Conservation (phyloP, 805 yeast genomes). For the Metschnikowia reukaufii region DNA sequence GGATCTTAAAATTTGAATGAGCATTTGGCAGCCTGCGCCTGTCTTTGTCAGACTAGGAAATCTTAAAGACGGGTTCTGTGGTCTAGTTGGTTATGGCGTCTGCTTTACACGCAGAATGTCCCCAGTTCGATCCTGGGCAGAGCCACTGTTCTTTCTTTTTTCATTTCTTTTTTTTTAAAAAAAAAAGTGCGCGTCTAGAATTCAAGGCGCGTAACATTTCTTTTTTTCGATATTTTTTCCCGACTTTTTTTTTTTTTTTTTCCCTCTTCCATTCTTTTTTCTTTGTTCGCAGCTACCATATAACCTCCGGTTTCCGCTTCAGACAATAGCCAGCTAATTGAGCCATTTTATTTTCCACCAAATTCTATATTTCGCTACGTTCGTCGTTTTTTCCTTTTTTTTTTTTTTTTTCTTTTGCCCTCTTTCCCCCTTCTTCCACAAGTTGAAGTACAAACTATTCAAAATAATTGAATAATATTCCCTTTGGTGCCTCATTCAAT, state of each 20-base stretch:
- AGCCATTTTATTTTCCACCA: background rate
- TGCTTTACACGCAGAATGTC: slow-evolving; percentile 99
- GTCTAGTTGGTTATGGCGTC: slow-evolving; percentile 99
- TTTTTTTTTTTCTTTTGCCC: background rate
- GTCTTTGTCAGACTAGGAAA: background rate
- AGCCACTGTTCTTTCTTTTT: slow-evolving; percentile 51
- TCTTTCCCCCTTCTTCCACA: background rate
- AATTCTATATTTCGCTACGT: background rate
- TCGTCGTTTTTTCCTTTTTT: background rate
- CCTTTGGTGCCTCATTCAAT: background rate
- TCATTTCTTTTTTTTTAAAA: background rate
- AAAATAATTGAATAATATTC: background rate
- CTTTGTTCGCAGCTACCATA: slow-evolving; percentile 1
- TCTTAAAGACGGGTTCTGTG: slow-evolving; percentile 66
- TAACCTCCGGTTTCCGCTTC: slow-evolving; percentile 1
- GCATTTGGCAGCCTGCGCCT: too few species aligned
- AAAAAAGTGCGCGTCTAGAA: background rate
- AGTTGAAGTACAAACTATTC: too few species aligned
- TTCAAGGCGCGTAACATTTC: background rate
- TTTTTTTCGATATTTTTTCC: background rate
- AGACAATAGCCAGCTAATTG: slow-evolving; percentile 5
- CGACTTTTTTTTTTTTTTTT: slow-evolving; percentile 3
- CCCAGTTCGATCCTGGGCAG: slow-evolving; percentile 99
- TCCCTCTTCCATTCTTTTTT: background rate
- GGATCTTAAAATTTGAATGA: too few species aligned